These are phyloP conservation scores for Xylaria cubensis DNA, from an alignment of 495 filamentous ascomycete genomes.

Conservation along the genomic window DNA sequence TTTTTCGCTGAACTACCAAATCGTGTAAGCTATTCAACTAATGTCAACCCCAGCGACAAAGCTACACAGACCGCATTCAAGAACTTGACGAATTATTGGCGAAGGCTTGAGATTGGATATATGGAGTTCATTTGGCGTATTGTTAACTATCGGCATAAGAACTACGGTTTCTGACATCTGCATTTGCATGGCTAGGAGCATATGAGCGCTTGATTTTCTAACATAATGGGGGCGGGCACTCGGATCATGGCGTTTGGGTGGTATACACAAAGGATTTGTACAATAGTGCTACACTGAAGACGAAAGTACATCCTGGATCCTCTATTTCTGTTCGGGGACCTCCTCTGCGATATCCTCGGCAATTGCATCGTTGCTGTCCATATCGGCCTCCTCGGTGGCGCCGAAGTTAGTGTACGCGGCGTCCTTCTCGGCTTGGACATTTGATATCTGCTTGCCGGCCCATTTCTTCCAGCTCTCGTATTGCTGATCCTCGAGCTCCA, in stretches of 20 bases:
- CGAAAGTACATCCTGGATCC: neutral
- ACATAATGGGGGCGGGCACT: neutral
- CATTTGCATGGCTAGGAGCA: constrained; percentile 14
- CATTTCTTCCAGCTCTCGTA: constrained; percentile 84
- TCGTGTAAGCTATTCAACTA: constrained; percentile 16
- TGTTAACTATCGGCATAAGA: neutral
- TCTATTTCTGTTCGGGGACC: constrained; percentile 12
- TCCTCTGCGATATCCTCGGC: constrained; percentile 26
- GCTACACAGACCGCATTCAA: constrained; percentile 13
- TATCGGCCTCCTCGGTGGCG: constrained; percentile 35
- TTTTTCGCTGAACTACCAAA: neutral
- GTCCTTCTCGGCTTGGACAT: constrained; percentile 51
- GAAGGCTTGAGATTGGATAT: neutral
- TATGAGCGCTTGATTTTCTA: constrained; percentile 6
- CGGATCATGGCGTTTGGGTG: constrained; percentile 21
- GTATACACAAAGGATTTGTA: constrained; percentile 32
- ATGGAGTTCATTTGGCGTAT: neutral
- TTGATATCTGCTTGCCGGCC: constrained; percentile 62
- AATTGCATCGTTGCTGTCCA: constrained; percentile 26
- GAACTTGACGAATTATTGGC: constrained; percentile 10
- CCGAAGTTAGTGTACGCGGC: constrained; percentile 56
- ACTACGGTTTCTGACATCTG: constrained; percentile 1
- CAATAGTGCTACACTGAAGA: constrained; percentile 37
- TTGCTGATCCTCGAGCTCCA: constrained; percentile 78
- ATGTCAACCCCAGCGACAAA: constrained; percentile 19